Conservation (phyloP, 495 filamentous ascomycete genomes). For the Penicillium odoratum region DNA sequence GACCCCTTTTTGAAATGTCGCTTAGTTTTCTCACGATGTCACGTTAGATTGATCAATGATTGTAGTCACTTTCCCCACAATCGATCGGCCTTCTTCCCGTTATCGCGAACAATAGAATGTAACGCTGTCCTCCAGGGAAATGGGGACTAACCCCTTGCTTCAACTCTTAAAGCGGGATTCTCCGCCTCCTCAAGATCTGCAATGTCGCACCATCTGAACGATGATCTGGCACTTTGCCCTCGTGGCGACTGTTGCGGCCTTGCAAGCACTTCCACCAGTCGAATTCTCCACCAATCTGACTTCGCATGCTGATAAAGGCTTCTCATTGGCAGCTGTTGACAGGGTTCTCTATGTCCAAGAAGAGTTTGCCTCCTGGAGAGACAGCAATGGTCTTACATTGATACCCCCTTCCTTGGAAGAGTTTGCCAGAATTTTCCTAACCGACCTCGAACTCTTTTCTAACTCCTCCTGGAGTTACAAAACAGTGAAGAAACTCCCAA, state of each 20-base stretch:
- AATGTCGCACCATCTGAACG: not conserved
- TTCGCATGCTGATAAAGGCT: not conserved
- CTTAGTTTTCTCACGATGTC: too few species aligned
- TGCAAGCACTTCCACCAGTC: constrained; percentile 25
- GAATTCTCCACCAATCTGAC: not conserved
- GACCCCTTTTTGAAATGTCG: too few species aligned
- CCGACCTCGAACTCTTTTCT: constrained; percentile 44
- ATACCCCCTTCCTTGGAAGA: constrained; percentile 52
- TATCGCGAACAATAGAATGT: constrained; percentile 6
- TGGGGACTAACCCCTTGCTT: not conserved
- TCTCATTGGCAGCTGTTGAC: constrained; percentile 15
- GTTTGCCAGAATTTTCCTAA: constrained; percentile 47
- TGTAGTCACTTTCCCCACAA: not conserved
- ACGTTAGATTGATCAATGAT: too few species aligned
- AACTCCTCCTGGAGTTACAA: constrained; percentile 29
- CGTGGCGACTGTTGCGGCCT: constrained; percentile 6
- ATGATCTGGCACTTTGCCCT: constrained; percentile 19
- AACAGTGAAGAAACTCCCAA: constrained; percentile 24
- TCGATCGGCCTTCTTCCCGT: not conserved
- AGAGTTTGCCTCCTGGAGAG: constrained; percentile 21
- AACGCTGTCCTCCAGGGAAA: constrained; percentile 9
- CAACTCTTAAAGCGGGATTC: constrained; percentile 7
- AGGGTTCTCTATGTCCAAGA: constrained; percentile 26
- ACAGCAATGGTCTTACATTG: constrained; percentile 47
- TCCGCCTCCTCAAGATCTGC: not conserved